Evolutionary conservation across 2,329 filamentous ascomycete genomes (phyloP), one percentile per base, ranked within the genome.

Genomic region (Pleomassaria siparia): DNA sequence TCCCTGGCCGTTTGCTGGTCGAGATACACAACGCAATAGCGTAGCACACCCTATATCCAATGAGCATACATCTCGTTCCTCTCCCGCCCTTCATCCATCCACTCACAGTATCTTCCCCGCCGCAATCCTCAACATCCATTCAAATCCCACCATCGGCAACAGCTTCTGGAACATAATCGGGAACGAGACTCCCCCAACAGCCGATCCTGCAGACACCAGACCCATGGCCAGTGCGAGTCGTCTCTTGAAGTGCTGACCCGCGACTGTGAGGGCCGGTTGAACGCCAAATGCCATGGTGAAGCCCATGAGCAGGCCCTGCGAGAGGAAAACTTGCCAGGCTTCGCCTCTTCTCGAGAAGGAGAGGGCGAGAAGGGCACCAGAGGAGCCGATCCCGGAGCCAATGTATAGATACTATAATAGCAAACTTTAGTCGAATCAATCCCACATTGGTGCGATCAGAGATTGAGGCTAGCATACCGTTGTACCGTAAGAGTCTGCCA

Each of bases 401-500:
- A 61, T 36, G 28, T 66, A 63, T 2, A 67, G 57, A 33, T 54
- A 62, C 66, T 69, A 35, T 29, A 8, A 13, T 20, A 16, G n/a
- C 70, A 74, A n/a, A n/a, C n/a, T n/a, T 43, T 63, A 29, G 66
- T 68, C 4, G 74, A 52, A 26, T 63, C 67, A 10, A 71, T 51
- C 72, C 74, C 74, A 69, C 74, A 73, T 26, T 70, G 59, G 4
- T 72, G 71, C 36, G 74, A 71, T 1, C 68, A 40, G 43, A 74
- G 63, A 7, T 61, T 62, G 22, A 69, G 47, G 16, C 16, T 67
- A 46, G 15, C 75, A 54, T 16, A 72, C 76, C 29, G 76, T 74
- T 0, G 84, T 78, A 0, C 85, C 85, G 46, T 82, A 81, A 26
- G 69, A 76, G 58, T 88, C 86, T 55, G 80, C 87, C 0, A 85